Conservation (phyloP, 345 rosid species). For the Boechera retrofracta region DNA sequence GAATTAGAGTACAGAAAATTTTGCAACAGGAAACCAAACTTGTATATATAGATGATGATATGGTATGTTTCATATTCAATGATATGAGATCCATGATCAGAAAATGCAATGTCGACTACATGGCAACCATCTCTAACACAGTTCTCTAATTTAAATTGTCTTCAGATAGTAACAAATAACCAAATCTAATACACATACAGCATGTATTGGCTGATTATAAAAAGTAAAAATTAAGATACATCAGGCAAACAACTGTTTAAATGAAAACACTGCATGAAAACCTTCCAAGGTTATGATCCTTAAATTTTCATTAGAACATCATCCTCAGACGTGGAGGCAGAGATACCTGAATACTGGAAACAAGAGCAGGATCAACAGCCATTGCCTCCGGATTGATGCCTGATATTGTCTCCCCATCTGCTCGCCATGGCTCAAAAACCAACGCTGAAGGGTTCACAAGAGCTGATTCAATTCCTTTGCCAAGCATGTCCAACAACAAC, state of each 20-base stretch:
- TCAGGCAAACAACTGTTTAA: conserved; percentile 14
- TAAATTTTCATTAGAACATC: neutral
- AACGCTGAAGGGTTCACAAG: conserved; percentile 90
- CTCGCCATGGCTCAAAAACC: conserved; percentile 88
- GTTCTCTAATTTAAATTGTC: conserved; percentile 7
- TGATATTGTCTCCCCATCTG: conserved; percentile 71
- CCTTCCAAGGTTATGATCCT: conserved; percentile 6
- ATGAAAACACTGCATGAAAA: conserved; percentile 21
- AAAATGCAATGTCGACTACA: conserved; percentile 16
- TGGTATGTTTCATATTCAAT: conserved; percentile 26
- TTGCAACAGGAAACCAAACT: conserved; percentile 18
- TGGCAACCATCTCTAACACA: conserved; percentile 14
- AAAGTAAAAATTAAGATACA: conserved; percentile 16
- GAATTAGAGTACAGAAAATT: conserved; percentile 28
- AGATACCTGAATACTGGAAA: conserved; percentile 79
- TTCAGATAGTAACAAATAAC: neutral
- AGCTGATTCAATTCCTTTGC: conserved; percentile 99
- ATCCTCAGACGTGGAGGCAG: conserved; percentile 20
- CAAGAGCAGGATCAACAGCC: conserved; percentile 96
- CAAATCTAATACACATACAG: conserved; percentile 15
- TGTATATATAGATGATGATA: conserved; percentile 10
- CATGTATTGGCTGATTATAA: conserved; percentile 12
- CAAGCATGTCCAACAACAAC: conserved; percentile 94
- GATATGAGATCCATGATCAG: conserved; percentile 13
- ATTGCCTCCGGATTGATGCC: conserved; percentile 86